phyloP scores from a whole-genome alignment of 257 asterid species.

The Petunia axillaris region DNA sequence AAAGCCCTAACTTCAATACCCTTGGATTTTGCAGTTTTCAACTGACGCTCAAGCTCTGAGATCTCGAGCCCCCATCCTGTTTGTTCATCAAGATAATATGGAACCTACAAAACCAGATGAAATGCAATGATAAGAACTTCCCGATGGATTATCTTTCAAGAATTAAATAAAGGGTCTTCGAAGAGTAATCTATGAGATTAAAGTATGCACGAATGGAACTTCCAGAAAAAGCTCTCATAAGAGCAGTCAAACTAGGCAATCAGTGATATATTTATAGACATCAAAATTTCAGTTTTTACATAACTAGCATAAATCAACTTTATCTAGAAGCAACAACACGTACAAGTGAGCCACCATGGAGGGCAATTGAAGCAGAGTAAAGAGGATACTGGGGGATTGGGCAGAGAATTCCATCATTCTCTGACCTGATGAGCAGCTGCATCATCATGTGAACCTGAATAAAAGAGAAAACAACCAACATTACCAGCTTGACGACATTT shows the following conservation, averaged over 20 bases:
- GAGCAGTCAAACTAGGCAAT: background rate
- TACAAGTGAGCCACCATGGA: conserved; percentile 98
- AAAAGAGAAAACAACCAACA: background rate
- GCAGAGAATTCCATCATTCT: conserved; percentile 89
- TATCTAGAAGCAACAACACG: conserved; percentile 30
- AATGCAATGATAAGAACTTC: conserved; percentile 29
- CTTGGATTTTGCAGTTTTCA: conserved; percentile 79
- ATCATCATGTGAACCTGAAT: conserved; percentile 99
- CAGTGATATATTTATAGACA: background rate
- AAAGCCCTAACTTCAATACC: conserved; percentile 79
- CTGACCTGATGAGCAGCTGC: conserved; percentile 82
- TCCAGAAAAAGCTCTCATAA: background rate
- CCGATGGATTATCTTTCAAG: background rate
- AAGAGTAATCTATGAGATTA: background rate
- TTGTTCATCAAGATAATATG: conserved; percentile 94
- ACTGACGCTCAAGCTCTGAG: conserved; percentile 77
- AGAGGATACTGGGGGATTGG: conserved; percentile 99
- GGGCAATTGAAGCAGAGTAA: conserved; percentile 80
- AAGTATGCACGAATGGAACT: background rate
- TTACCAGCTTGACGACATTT: background rate
- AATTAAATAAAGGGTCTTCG: background rate
- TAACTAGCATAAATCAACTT: background rate
- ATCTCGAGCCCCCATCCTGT: conserved; percentile 94
- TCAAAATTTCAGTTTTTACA: background rate
- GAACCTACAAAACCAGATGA: conserved; percentile 62